A percentile compares a stretch with the other conserved stretches of the same genome.
phyloP scores from a whole-genome alignment of 768 basidiomycete species.

The Daedalea quercina region DNA sequence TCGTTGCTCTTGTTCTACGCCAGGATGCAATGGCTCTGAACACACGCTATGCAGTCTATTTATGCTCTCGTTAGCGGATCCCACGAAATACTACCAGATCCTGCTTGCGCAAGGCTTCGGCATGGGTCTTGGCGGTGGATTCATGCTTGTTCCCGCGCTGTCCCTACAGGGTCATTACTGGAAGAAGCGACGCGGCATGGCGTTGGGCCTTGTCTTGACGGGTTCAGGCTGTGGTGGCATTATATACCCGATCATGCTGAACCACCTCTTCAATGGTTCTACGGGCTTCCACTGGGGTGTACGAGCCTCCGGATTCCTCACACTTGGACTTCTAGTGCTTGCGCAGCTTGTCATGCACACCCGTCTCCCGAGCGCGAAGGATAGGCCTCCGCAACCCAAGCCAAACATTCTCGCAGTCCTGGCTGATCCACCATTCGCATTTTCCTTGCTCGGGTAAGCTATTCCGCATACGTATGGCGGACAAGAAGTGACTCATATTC shows the following conservation, averaged over 20 bases:
- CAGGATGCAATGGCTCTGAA: neutral
- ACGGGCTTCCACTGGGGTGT: conserved; percentile 38
- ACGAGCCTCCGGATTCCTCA: conserved; percentile 18
- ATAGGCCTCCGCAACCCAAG: neutral
- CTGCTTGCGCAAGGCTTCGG: conserved; percentile 47
- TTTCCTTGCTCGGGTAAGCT: conserved; percentile 7
- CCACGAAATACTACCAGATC: conserved; percentile 37
- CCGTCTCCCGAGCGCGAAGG: neutral
- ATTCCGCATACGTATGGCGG: no score
- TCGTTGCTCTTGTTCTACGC: no score
- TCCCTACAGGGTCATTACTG: conserved; percentile 41
- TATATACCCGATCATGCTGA: conserved; percentile 29
- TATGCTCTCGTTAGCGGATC: conserved; percentile 36
- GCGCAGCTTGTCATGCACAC: conserved; percentile 13
- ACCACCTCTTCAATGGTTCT: conserved; percentile 19
- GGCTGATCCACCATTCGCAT: conserved; percentile 10
- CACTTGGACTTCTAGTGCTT: conserved; percentile 10
- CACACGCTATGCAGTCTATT: conserved; percentile 25
- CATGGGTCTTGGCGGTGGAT: conserved; percentile 39
- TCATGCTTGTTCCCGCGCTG: conserved; percentile 41
- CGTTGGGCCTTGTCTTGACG: conserved; percentile 25
- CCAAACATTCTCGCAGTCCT: conserved; percentile 5
- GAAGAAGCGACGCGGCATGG: conserved; percentile 28
- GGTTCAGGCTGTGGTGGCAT: conserved; percentile 27
- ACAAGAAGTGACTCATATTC: neutral